These are phyloP conservation scores for Rosa rugosa DNA, from an alignment of 306 rosid genomes.

Conservation along the genomic window DNA sequence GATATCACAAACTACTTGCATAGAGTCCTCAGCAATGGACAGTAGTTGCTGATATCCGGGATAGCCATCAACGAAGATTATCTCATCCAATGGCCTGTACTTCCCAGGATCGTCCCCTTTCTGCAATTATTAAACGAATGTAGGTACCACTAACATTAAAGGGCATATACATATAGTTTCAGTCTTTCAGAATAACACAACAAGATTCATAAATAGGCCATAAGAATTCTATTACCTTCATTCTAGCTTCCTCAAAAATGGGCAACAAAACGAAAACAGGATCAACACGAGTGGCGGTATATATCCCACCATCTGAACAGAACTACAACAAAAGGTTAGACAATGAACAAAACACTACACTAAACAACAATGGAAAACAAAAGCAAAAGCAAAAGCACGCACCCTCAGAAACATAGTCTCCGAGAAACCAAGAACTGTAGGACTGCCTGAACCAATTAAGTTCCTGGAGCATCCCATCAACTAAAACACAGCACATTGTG, in stretches of 20 bases:
- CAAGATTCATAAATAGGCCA: conserved; percentile 14
- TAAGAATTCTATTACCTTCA: conserved; percentile 54
- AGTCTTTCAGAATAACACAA: neutral
- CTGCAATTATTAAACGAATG: conserved; percentile 46
- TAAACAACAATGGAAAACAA: neutral
- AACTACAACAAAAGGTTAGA: neutral
- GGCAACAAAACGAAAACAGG: conserved; percentile 88
- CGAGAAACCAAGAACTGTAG: conserved; percentile 90
- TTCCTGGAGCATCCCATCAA: conserved; percentile 72
- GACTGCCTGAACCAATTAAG: conserved; percentile 85
- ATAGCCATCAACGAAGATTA: conserved; percentile 66
- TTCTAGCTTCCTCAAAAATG: conserved; percentile 83
- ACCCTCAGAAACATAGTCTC: conserved; percentile 81
- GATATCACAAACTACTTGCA: conserved; percentile 84
- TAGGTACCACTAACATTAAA: conserved; percentile 14
- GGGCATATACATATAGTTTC: neutral
- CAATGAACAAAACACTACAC: neutral
- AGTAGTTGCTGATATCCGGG: conserved; percentile 78
- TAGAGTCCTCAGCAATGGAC: conserved; percentile 60
- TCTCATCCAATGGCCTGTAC: conserved; percentile 88
- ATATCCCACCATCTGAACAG: conserved; percentile 70
- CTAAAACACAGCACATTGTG: conserved; percentile 57
- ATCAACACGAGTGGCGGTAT: conserved; percentile 78
- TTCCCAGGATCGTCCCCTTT: conserved; percentile 81
- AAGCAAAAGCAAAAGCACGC: conserved; percentile 5